Evolutionary conservation across 83 land plant genomes (phyloP), one percentile per base, ranked within the genome.

Genomic region (Diphasiastrum complanatum): DNA sequence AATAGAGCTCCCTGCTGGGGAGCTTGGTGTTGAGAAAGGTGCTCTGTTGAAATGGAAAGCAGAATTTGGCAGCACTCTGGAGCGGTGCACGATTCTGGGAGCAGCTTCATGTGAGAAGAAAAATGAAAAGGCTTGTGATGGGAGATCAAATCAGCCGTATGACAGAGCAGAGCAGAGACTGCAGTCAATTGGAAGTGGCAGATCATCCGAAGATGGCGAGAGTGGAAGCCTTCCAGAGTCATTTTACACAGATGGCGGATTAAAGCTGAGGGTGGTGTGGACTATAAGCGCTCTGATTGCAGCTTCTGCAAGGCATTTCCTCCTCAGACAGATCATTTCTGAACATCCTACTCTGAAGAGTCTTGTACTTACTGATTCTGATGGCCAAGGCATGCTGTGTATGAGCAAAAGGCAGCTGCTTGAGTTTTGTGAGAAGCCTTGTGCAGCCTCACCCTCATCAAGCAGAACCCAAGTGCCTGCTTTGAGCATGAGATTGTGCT

Each of bases 321-420:
- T 55, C 35, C 34, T 55, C 35, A 31, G 0, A 35, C 59, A 55
- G 34, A 55, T 55, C 8, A 30, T 55, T 6, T 24, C 59, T 6
- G 59, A 55, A 35, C 59, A 55, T 30, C 59, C 59, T 6, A 55
- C 59, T 16, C 59, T 55, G 30, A 18, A 55, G 59, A 55, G 59
- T 14, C 59, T 55, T 31, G 38, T 55, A 5, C 30, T 55, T 11
- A 55, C 59, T 16, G 59, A 55, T 30, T 31, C 59, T 0, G 59
- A 55, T 55, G 59, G 59, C 11, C 59, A 55, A 19, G 59, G 59
- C 20, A 55, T 27, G 59, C 59, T 55, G 35, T 30, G 35, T 35
- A 55, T 55, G 59, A 32, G 59, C 11, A 55, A 55, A 35, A 35
- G 31, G 19, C 59, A 55, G 59, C 59, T 55, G 34, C 11, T 11